A percentile compares a stretch with the other conserved stretches of the same genome.
Conservation (phyloP, 371 early-diverging fungal species). For the Mortierella sp. region DNA sequence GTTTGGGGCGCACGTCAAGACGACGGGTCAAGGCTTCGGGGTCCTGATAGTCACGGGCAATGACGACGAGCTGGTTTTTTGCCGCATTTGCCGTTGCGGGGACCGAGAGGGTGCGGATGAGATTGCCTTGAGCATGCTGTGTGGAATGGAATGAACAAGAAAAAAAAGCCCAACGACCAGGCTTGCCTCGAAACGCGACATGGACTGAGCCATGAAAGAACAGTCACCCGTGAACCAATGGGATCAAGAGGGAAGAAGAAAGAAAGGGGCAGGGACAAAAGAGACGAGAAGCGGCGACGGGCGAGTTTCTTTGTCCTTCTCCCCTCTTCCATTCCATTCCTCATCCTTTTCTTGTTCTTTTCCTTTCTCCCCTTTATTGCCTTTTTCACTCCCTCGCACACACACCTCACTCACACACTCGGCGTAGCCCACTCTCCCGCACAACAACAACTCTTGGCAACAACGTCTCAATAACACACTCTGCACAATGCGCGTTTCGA, state of each 20-base stretch:
- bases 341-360: background rate
- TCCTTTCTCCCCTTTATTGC: background rate
- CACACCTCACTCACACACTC: background rate
- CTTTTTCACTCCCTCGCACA: background rate
- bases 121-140: conserved; percentile 23
- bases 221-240: conserved; percentile 7
- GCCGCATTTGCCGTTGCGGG: conserved; percentile 20
- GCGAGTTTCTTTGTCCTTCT: background rate
- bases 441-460: background rate
- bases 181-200: background rate
- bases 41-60: conserved; percentile 67
- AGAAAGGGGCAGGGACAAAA: background rate
- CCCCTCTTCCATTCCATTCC: conserved; percentile 1
- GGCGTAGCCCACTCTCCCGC: background rate
- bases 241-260: background rate
- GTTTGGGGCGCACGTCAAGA: conserved; percentile 59
- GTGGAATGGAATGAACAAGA: background rate
- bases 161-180: background rate
- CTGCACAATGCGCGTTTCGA: conserved; percentile 68
- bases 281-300: background rate
- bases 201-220: background rate
- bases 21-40: conserved; percentile 64
- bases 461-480: background rate
- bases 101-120: conserved; percentile 27
- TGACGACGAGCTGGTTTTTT: conserved; percentile 63